These are phyloP conservation scores for Talaromyces trachyspermus DNA, from an alignment of 495 filamentous ascomycete species.

Conservation along the genomic window DNA sequence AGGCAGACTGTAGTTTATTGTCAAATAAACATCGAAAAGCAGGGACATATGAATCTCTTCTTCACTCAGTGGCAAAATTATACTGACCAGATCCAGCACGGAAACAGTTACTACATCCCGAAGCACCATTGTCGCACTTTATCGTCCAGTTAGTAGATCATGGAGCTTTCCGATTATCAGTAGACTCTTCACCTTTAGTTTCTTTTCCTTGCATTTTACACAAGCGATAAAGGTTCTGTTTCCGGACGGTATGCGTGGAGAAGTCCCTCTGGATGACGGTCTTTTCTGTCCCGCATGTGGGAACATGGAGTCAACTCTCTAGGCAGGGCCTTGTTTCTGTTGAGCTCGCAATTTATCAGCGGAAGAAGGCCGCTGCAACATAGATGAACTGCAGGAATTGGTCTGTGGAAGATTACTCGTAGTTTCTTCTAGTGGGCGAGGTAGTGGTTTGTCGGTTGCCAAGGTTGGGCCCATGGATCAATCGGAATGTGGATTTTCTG, in stretches of 20 bases:
- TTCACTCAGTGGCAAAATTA: background rate
- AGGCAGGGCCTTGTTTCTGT: too few relatives aligned
- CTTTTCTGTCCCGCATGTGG: slow-evolving; percentile 1
- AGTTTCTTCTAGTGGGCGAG: too few relatives aligned
- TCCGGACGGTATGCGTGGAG: background rate
- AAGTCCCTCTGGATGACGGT: background rate
- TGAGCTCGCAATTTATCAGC: too few relatives aligned
- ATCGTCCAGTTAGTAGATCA: background rate
- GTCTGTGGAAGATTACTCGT: too few relatives aligned
- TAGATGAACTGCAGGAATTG: too few relatives aligned
- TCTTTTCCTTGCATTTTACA: background rate
- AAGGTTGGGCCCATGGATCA: too few relatives aligned
- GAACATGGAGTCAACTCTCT: background rate
- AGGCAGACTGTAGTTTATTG: slow-evolving; percentile 2
- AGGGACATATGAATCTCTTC: background rate
- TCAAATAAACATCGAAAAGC: background rate
- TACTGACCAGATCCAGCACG: slow-evolving; percentile 1
- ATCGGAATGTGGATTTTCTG: too few relatives aligned
- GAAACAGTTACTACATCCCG: background rate
- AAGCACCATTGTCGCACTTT: background rate
- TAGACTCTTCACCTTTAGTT: background rate
- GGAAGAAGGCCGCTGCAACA: too few relatives aligned
- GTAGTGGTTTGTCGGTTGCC: too few relatives aligned
- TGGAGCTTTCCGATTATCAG: background rate
- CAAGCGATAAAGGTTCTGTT: background rate